A percentile compares a stretch with the other conserved stretches of the same genome.
These are phyloP conservation scores for Candida multigemmis DNA, from an alignment of 805 yeast species.

Conservation along the genomic window DNA sequence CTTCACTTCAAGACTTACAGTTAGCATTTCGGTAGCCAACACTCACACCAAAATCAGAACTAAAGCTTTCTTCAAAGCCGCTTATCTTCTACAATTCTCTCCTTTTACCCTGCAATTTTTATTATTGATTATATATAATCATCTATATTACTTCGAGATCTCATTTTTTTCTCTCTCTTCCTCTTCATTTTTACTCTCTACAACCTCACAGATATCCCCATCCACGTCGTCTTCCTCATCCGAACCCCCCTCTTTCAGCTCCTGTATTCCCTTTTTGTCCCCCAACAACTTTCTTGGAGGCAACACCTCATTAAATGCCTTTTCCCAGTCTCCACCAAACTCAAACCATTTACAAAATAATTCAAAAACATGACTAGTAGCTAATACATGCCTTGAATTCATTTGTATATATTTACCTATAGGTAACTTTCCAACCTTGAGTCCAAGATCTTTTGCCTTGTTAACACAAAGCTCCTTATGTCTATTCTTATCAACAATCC, in stretches of 20 bases:
- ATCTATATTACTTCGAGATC: not conserved
- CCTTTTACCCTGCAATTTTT: too few relatives aligned
- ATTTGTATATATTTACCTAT: constrained; percentile 76
- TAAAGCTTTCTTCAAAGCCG: too few relatives aligned
- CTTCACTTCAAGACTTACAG: too few relatives aligned
- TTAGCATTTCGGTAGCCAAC: too few relatives aligned
- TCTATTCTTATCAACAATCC: constrained; percentile 92
- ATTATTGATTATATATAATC: not conserved
- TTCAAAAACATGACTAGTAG: constrained; percentile 94
- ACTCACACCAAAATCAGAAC: too few relatives aligned
- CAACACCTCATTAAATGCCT: constrained; percentile 76
- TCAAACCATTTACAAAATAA: constrained; percentile 76
- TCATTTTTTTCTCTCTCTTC: constrained; percentile 2
- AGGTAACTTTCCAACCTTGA: constrained; percentile 73
- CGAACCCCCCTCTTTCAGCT: not conserved
- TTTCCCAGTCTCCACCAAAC: constrained; percentile 62
- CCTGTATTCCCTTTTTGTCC: constrained; percentile 2
- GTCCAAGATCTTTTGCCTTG: constrained; percentile 69
- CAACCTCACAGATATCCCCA: constrained; percentile 1
- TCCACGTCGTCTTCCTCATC: constrained; percentile 1
- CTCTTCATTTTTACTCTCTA: not conserved
- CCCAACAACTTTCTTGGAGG: constrained; percentile 62
- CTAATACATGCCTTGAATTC: constrained; percentile 80
- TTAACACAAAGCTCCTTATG: constrained; percentile 71
- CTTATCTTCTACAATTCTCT: too few relatives aligned